Base-by-base conservation (phyloP, 164 flowering plant genomes). In the Euptelea pleiosperma region DNA sequence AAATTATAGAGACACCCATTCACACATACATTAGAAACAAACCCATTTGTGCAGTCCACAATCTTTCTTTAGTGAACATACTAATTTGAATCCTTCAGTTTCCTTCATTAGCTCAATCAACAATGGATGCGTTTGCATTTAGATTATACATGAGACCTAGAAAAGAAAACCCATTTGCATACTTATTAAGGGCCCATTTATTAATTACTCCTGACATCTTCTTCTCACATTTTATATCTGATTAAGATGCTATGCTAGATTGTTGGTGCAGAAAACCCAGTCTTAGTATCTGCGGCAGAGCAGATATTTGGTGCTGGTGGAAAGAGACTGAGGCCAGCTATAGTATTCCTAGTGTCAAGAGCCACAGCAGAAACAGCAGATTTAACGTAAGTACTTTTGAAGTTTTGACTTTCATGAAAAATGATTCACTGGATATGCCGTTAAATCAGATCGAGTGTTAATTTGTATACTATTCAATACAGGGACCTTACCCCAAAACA, bases 271-370 rank as follows among this genome's bases (percentile, higher is more conserved):
- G 98, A 92, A 72, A 89, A 89, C 65, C 98, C 93, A 28, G 93
- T 87, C 44, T 48, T 92, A 60, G 72, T 83, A 82, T 89, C 98
- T 43, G 98, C 98, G 18, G 98, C 98, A 30, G 89, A 92, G 73
- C 96, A 89, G 76, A 92, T 92, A 29, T 92, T 92, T 74, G 73
- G 91, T 66, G 98, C 98, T 55, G 98, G 98, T 62, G 98, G 98
- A n/a, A 92, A 92, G 77, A 84, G 98, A 72, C 74, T 92, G 84
- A 82, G 98, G 57, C 96, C 98, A 16, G 98, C 96, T 58, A 67
- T 92, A 69, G 98, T 87, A 34, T 92, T 92, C 58, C 73, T 92
- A 21, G 96, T 87, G 26, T 81, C 98, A 40, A 73, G 96, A 67
- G 96, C 96, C 45, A 92, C 98, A 3, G 83, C 91, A 42, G 79